Percentiles rank a stretch among this genome's conserved stretches.
phyloP scores from a whole-genome alignment of 768 basidiomycete species.

The Psilocybe subaeruginosa region DNA sequence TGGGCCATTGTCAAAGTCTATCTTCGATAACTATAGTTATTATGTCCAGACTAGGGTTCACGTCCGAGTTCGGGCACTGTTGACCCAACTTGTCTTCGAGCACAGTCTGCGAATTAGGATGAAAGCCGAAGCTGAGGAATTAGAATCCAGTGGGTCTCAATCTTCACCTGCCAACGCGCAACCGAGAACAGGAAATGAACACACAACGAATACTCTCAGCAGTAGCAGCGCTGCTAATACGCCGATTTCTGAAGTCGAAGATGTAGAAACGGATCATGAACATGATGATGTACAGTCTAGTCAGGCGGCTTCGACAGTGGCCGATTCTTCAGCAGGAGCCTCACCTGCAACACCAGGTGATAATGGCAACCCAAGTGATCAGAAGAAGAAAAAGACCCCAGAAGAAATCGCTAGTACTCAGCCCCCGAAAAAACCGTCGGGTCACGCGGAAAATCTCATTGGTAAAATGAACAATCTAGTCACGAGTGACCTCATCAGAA shows the following conservation, averaged over 20 bases:
- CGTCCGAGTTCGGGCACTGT: conserved; percentile 41
- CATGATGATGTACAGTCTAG: too few species aligned
- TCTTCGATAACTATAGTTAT: conserved; percentile 60
- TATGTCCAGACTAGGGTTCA: conserved; percentile 47
- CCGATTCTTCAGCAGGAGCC: too few species aligned
- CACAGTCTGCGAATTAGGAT: conserved; percentile 63
- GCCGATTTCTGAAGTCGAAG: too few species aligned
- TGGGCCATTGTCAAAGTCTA: conserved; percentile 45
- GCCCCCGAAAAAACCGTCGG: neutral
- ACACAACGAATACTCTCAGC: too few species aligned
- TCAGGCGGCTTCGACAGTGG: too few species aligned
- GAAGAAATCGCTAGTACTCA: neutral
- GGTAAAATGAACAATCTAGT: conserved; percentile 72
- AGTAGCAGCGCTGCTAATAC: too few species aligned
- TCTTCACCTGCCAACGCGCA: neutral
- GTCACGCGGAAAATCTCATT: conserved; percentile 44
- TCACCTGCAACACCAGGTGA: too few species aligned
- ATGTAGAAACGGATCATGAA: too few species aligned
- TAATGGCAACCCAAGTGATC: too few species aligned
- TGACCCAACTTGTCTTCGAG: conserved; percentile 46
- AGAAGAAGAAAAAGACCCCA: neutral
- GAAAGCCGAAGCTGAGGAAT: conserved; percentile 40
- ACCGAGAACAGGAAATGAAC: too few species aligned
- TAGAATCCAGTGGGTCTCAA: neutral
- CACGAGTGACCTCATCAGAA: conserved; percentile 29